A percentile compares a stretch with the other conserved stretches of the same genome.
These are phyloP conservation scores for Tricholoma hemisulphureum DNA, from an alignment of 768 basidiomycete genomes.

Conservation along the genomic window DNA sequence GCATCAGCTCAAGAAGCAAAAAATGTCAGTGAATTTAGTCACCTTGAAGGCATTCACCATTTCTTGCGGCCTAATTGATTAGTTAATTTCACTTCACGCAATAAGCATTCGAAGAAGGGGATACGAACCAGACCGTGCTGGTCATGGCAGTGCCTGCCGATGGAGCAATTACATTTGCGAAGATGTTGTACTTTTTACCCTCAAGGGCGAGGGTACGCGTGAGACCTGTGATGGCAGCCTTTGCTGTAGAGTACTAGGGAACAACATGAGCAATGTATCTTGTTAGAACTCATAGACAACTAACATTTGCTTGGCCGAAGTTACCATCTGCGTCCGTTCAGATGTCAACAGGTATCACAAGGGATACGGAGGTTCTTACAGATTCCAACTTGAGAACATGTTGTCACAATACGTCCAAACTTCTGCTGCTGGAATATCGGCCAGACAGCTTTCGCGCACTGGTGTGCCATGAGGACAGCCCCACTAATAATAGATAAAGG, in stretches of 20 bases:
- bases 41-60: slow-evolving; percentile 91
- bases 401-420: slow-evolving; percentile 93
- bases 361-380: slow-evolving; percentile 51
- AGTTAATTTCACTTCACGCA: not conserved
- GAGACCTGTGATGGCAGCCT: slow-evolving; percentile 86
- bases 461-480: not conserved
- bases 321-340: slow-evolving; percentile 66
- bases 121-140: slow-evolving; percentile 66
- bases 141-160: slow-evolving; percentile 93
- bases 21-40: not conserved
- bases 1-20: not conserved
- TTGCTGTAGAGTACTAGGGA: slow-evolving; percentile 82
- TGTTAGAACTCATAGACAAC: slow-evolving; percentile 14
- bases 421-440: slow-evolving; percentile 95
- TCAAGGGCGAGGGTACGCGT: slow-evolving; percentile 91
- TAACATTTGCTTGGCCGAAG: slow-evolving; percentile 89
- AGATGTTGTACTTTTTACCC: slow-evolving; percentile 86
- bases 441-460: slow-evolving; percentile 96
- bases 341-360: slow-evolving; percentile 1
- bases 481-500: not conserved
- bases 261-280: slow-evolving; percentile 2
- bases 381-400: slow-evolving; percentile 89
- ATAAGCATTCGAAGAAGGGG: not conserved
- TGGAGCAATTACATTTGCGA: slow-evolving; percentile 86
- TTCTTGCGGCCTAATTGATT: slow-evolving; percentile 60